Base-by-base conservation (phyloP, 2,329 filamentous ascomycete genomes). In the Aspergillus sp. region DNA sequence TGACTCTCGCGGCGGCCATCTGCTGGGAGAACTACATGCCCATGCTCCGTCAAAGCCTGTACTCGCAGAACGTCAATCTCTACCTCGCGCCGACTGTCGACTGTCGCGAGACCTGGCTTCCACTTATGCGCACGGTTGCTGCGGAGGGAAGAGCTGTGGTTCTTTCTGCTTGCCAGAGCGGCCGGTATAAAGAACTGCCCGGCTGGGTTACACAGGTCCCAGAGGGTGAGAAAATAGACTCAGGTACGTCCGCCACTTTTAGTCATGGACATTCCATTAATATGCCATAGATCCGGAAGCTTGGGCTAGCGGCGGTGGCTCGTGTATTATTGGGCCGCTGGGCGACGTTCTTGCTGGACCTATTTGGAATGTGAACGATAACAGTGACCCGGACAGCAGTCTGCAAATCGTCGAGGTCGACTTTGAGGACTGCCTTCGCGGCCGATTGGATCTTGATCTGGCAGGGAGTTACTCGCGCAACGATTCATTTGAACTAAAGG, bases 21-120 rank as follows among this genome's bases (percentile, higher is more conserved):
- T 96, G 93, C 80, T 97, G 93, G 93, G 93, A 98, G 74, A 96
- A 90, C 73, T 96, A 93, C 77, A 97, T 96, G 92, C 93, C 93
- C 0, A 79, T 97, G 17, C 80, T 97, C 7, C 85, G 93, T 17
- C 90, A 96, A 71, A 83, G 86, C 15, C 81, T 97, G 39, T 98
- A 97, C 73, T 83, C 86, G 2, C 93, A 97, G 74, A 96, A 96
- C 70, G 87, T 97, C 68, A 96, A 96, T 72, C 77, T 97, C 12
- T 97, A 93, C 75, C 84, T 97, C 2, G 92, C 93, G 0, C 93
- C 93, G 0, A 97, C 93, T 0, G 93, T 93, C 1, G 93, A 97
- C 76, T 85, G 82, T 19, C 83, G 93, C 60, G 90, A 93, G 67
- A 87, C 90, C 0, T 98, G 93, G 93, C 76, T 90, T 23, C 78